Conservation (phyloP, 2,329 filamentous ascomycete species). For the Paramyrothecium sp. region DNA sequence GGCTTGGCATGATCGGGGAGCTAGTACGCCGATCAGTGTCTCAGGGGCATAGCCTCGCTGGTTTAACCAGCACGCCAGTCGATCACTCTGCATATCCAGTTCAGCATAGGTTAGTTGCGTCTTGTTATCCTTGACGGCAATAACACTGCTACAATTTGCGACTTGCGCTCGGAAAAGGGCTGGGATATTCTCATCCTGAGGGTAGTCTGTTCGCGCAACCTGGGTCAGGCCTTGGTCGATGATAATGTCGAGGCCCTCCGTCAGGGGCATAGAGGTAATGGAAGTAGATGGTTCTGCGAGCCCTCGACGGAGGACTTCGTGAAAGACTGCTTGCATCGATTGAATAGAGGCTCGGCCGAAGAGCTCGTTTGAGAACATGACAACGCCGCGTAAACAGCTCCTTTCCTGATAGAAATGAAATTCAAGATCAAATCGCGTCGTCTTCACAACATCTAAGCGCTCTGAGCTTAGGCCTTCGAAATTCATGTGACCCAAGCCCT, state of each 20-base stretch:
- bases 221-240: conserved; percentile 13
- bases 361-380: conserved; percentile 14
- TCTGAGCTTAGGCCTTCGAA: conserved; percentile 9
- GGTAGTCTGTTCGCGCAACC: conserved; percentile 10
- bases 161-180: conserved; percentile 8
- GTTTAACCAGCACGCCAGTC: conserved; percentile 21
- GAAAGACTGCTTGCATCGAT: conserved; percentile 13
- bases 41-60: conserved; percentile 6
- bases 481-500: conserved; percentile 12
- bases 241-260: conserved; percentile 1
- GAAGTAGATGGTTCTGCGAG: conserved; percentile 8
- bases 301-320: conserved; percentile 8
- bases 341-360: conserved; percentile 12
- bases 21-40: conserved; percentile 15
- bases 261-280: conserved; percentile 5
- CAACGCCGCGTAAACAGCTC: conserved; percentile 1
- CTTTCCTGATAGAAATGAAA: conserved; percentile 17
- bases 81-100: conserved; percentile 26
- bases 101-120: conserved; percentile 29
- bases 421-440: conserved; percentile 17
- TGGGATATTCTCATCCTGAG: conserved; percentile 7
- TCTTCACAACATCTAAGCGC: background rate
- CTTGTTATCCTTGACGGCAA: conserved; percentile 8
- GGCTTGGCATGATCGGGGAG: conserved; percentile 13
- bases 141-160: background rate